These are phyloP conservation scores for Colletotrichum tropicicola DNA, from an alignment of 2,329 filamentous ascomycete species.

Conservation along the genomic window DNA sequence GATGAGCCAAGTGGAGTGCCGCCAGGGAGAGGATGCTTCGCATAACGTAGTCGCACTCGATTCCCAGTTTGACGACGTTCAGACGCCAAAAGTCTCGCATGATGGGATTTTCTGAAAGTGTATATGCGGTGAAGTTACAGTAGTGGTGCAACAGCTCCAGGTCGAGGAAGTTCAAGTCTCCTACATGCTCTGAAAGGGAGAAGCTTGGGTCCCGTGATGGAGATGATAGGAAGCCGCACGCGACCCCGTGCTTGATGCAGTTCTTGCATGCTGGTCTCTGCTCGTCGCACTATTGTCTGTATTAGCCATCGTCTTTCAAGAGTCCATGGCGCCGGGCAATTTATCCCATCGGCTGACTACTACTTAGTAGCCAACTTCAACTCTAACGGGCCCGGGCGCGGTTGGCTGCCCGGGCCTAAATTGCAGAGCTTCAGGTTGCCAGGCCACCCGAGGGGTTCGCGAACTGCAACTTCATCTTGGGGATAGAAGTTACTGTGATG, in stretches of 20 bases:
- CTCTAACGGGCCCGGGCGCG: background rate
- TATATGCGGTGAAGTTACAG: conserved; percentile 56
- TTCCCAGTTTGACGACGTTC: conserved; percentile 55
- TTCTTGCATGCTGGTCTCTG: conserved; percentile 48
- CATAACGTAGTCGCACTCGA: conserved; percentile 57
- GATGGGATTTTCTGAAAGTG: conserved; percentile 50
- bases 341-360: background rate
- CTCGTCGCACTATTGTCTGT: conserved; percentile 46
- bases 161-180: conserved; percentile 49
- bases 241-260: conserved; percentile 49
- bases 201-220: conserved; percentile 13
- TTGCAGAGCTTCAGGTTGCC: background rate
- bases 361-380: background rate
- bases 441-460: background rate
- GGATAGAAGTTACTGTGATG: no score
- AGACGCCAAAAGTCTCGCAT: conserved; percentile 56
- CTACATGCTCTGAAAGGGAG: conserved; percentile 18
- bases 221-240: conserved; percentile 43
- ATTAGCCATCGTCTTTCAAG: background rate
- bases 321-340: background rate
- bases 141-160: conserved; percentile 64
- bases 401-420: background rate
- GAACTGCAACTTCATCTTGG: background rate
- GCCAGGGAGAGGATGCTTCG: conserved; percentile 57
- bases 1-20: conserved; percentile 56